Conservation (phyloP, 805 yeast species). For the Starmera caribaea region DNA sequence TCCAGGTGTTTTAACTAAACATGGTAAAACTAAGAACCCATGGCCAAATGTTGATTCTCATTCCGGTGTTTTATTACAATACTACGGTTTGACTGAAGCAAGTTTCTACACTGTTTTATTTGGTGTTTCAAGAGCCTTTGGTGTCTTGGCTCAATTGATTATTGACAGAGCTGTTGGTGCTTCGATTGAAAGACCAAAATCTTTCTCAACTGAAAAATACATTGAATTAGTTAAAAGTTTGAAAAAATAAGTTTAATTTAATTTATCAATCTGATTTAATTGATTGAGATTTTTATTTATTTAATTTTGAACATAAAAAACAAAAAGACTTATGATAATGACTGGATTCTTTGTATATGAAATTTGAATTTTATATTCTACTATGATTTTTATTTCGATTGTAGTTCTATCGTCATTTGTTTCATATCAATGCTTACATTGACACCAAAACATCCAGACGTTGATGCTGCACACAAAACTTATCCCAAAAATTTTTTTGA, state of each 20-base stretch:
- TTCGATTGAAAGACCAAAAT: slow-evolving; percentile 84
- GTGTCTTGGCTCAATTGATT: slow-evolving; percentile 79
- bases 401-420: too few species aligned
- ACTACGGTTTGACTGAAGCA: slow-evolving; percentile 76
- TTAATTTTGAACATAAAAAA: too few species aligned
- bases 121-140: slow-evolving; percentile 82
- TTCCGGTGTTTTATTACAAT: slow-evolving; percentile 77
- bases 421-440: too few species aligned
- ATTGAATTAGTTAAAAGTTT: slow-evolving; percentile 60
- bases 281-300: neutral
- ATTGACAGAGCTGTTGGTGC: slow-evolving; percentile 76
- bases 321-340: too few species aligned
- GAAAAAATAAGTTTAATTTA: slow-evolving; percentile 9
- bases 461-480: too few species aligned
- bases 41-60: slow-evolving; percentile 90
- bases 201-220: slow-evolving; percentile 90
- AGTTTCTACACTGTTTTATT: slow-evolving; percentile 79
- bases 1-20: slow-evolving; percentile 69
- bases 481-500: too few species aligned
- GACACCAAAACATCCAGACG: too few species aligned
- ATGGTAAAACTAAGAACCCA: slow-evolving; percentile 88
- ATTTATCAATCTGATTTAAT: neutral
- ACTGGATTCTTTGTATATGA: too few species aligned
- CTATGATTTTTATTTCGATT: too few species aligned
- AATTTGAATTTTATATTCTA: too few species aligned